Evolutionary conservation across 345 rosid species (phyloP), one percentile per base, ranked within the genome.

Genomic region (Eucalyptus sp.): DNA sequence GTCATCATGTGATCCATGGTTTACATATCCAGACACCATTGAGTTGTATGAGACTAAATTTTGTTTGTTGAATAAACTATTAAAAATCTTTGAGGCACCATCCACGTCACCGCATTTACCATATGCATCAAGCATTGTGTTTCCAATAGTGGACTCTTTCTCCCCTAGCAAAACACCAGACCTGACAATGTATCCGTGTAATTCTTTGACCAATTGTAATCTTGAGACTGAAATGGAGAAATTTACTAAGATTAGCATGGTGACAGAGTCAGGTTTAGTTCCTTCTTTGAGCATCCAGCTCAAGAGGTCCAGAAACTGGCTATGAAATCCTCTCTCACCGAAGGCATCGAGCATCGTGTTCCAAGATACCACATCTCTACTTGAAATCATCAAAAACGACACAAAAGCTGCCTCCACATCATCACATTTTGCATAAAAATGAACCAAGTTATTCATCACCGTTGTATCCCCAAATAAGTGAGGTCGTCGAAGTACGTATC

Each of bases 61-160:
- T 90, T 91, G 90, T 86, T 88, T 93, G 86, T 91, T 94, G 31
- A 93, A 93, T 66, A 94, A 89, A 90, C 90, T 80, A 89, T 89
- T 93, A 91, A 96, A 95, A 89, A 95, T 91, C 91, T 91, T 94
- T 37, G 90, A 91, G 89, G 97, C 95, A 91, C 93, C 92, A 20
- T 90, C 94, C 89, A 95, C 90, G 56, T 91, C 90, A 83, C 95
- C 93, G 86, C 97, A 95, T 92, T 95, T 95, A 86, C 96, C 95
- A 91, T 97, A 97, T 85, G 96, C 95, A 89, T 93, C 96, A 90
- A 97, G 94, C 91, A 96, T 89, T 25, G 98, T 95, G 91, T 96
- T 95, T 84, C 92, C 92, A 89, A 94, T 86, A 51, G 88, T 89
- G 58, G 94, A 94, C 86, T 92, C 94, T 60, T 43, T 86, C 89